Percentiles rank a stretch among this genome's conserved stretches.
phyloP scores from a whole-genome alignment of 164 flowering plant species.

The Piper betle region DNA sequence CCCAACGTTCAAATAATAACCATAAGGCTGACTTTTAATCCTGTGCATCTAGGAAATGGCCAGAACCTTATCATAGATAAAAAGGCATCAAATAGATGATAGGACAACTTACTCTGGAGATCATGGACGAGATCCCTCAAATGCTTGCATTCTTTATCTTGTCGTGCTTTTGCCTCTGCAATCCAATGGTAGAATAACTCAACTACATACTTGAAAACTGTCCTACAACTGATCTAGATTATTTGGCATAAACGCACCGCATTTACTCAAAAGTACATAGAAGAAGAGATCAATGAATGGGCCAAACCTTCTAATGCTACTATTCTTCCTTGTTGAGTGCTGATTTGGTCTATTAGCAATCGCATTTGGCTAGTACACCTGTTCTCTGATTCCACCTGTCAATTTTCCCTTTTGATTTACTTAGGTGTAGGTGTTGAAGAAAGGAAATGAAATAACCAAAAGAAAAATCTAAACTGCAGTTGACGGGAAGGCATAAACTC shows the following conservation, averaged over 20 bases:
- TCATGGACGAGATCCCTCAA: slow-evolving; percentile 60
- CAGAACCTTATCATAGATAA: too few relatives aligned
- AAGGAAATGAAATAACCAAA: too few relatives aligned
- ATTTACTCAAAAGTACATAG: neutral
- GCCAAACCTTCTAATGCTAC: slow-evolving; percentile 65
- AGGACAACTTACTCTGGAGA: slow-evolving; percentile 50
- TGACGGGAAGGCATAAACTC: too few relatives aligned
- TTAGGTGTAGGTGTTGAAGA: neutral
- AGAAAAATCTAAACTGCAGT: too few relatives aligned
- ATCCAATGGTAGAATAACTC: neutral
- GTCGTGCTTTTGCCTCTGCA: slow-evolving; percentile 50
- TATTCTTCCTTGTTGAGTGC: slow-evolving; percentile 65
- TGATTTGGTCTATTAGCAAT: slow-evolving; percentile 79
- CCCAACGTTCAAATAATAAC: too few relatives aligned
- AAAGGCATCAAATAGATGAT: neutral
- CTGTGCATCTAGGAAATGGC: too few relatives aligned
- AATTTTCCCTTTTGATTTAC: neutral
- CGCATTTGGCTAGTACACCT: slow-evolving; percentile 66
- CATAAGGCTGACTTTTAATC: too few relatives aligned
- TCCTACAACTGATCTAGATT: neutral
- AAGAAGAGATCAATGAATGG: neutral
- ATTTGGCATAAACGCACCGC: neutral
- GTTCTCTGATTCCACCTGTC: slow-evolving; percentile 69
- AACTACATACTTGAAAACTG: neutral
- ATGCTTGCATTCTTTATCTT: slow-evolving; percentile 43